Evolutionary conservation across 306 rosid species (phyloP).

Genomic region (Aeschynomene evenia): DNA sequence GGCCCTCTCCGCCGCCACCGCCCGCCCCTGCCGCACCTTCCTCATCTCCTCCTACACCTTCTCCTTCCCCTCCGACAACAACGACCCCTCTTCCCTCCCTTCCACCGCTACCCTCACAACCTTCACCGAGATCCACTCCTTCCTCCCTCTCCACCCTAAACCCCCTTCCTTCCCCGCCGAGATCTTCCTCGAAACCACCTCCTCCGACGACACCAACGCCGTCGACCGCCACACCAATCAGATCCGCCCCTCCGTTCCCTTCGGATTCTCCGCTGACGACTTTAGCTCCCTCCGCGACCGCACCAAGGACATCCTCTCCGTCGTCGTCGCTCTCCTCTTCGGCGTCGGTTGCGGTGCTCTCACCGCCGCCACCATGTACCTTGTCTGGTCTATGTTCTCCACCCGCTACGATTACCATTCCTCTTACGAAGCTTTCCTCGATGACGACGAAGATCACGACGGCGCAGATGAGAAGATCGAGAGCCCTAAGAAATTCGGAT

Average conservation of each 20-base stretch:
- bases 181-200: constrained; percentile 21
- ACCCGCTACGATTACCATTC: constrained; percentile 31
- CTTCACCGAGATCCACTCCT: constrained; percentile 38
- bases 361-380: constrained; percentile 70
- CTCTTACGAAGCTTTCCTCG: constrained; percentile 11
- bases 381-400: constrained; percentile 58
- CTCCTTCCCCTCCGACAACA: constrained; percentile 34
- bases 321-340: constrained; percentile 67
- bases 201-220: background rate
- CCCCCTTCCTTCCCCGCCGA: constrained; percentile 6
- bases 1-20: constrained; percentile 27
- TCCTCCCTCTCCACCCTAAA: background rate
- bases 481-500: constrained; percentile 61
- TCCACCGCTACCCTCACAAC: constrained; percentile 40
- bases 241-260: background rate
- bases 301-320: constrained; percentile 68
- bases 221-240: background rate
- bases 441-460: constrained; percentile 2
- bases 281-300: constrained; percentile 72
- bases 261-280: constrained; percentile 45
- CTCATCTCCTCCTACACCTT: constrained; percentile 45
- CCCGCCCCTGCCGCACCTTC: constrained; percentile 58
- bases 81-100: constrained; percentile 8
- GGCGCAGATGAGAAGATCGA: constrained; percentile 29
- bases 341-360: constrained; percentile 83